These are phyloP conservation scores for Ascocoryne sarcoides DNA, from an alignment of 2,329 filamentous ascomycete species.

Conservation along the genomic window DNA sequence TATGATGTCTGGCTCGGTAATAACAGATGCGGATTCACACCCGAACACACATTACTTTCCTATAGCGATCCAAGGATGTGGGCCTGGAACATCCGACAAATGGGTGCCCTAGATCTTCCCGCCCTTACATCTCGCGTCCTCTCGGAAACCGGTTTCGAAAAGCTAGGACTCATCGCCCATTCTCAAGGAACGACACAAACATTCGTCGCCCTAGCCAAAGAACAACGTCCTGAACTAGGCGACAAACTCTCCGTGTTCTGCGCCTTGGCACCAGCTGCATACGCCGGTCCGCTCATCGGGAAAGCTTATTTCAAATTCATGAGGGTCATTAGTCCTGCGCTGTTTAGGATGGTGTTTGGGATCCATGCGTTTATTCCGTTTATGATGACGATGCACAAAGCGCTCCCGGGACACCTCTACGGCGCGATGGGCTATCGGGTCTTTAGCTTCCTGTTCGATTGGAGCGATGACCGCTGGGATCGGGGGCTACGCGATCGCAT, in stretches of 20 bases:
- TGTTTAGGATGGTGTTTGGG: conserved; percentile 79
- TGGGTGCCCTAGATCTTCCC: conserved; percentile 82
- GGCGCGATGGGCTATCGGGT: conserved; percentile 80
- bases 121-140: conserved; percentile 74
- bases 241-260: conserved; percentile 83
- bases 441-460: conserved; percentile 83
- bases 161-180: conserved; percentile 76
- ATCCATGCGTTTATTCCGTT: conserved; percentile 89
- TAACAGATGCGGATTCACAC: conserved; percentile 79
- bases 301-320: conserved; percentile 92
- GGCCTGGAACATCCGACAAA: conserved; percentile 92
- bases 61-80: conserved; percentile 84
- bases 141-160: conserved; percentile 71
- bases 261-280: conserved; percentile 80
- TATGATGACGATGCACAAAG: conserved; percentile 39
- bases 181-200: conserved; percentile 88
- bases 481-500: conserved; percentile 67
- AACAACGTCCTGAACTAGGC: conserved; percentile 78
- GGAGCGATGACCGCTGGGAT: conserved; percentile 82
- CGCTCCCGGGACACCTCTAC: conserved; percentile 60
- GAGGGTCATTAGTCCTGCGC: conserved; percentile 62
- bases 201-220: conserved; percentile 79
- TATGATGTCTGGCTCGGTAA: conserved; percentile 96
- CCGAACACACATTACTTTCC: conserved; percentile 62
- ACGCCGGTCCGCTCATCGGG: conserved; percentile 76